Base-by-base conservation (phyloP, 805 yeast genomes). In the Wickerhamomyces sydowiorum region DNA sequence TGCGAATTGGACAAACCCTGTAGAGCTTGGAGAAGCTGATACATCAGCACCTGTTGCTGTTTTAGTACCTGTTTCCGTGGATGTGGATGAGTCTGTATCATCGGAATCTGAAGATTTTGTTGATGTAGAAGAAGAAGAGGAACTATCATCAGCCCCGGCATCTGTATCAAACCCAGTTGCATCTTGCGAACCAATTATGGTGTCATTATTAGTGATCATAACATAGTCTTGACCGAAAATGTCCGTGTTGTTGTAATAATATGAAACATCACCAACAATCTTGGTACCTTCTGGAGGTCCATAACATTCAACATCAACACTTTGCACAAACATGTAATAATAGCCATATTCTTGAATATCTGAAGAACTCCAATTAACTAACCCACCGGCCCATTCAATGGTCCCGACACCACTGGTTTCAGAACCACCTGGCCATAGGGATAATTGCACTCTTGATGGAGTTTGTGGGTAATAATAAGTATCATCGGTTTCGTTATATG, bases 331-430 rank as follows among this genome's bases (percentile, higher is more conserved):
- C 22, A 85, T 80, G 59, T 79, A 87, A 67, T 76, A 82, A 68
- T 89, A 90, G n/a, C 97, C 96, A 39, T 81, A 76, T 43, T 83
- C 68, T 46, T 69, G 54, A 44, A 89, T 75, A 62, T 88, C 96
- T 3, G 70, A 59, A 13, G 90, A 74, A 60, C 82, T 64, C 97
- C 97, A 90, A 67, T 86, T 70, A 47, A 90, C 78, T 23, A 49
- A 69, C 66, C 97, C 97, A 65, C 96, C 96, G 29, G 96, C 86
- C 90, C 90, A 89, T 43, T 72, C 83, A 47, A 76, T 70, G 13
- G 89, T 82, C 69, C 90, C 90, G 22, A 54, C 49, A 19, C 74
- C 76, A 54, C 72, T 73, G 24, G 69, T 54, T 9, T 73, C 48
- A 47, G 65, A 71, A 61, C 89, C 90, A 67, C 77, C 90, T 3